Percentiles rank a stretch among this genome's conserved stretches.
Conservation (phyloP, 2,329 filamentous ascomycete genomes). For the Alternaria sp. region DNA sequence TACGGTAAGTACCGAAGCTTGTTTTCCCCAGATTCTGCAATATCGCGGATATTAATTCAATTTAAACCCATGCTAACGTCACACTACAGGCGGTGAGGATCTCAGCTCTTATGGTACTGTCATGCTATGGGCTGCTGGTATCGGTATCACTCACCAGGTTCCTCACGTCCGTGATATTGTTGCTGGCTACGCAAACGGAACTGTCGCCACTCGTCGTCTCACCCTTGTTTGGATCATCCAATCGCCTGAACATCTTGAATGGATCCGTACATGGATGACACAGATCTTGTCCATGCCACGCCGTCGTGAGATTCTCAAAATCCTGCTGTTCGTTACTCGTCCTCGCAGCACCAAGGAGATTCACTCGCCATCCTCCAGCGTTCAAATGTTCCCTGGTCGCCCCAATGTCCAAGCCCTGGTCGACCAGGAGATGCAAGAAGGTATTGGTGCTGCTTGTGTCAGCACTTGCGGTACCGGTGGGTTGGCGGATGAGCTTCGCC, state of each 20-base stretch:
- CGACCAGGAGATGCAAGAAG: constrained; percentile 79
- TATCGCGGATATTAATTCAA: constrained; percentile 35
- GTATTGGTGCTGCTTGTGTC: constrained; percentile 88
- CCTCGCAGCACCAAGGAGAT: constrained; percentile 86
- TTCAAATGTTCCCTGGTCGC: constrained; percentile 91
- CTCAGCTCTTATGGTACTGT: constrained; percentile 92
- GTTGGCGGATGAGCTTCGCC: constrained; percentile 77
- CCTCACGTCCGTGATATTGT: constrained; percentile 79
- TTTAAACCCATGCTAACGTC: constrained; percentile 37
- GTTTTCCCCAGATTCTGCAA: constrained; percentile 34
- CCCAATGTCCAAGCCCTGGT: constrained; percentile 84
- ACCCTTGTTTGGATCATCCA: constrained; percentile 94
- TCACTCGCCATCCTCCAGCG: constrained; percentile 75
- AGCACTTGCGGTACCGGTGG: constrained; percentile 79
- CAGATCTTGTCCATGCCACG: constrained; percentile 81
- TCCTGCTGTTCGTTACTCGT: constrained; percentile 89
- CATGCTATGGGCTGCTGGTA: constrained; percentile 89
- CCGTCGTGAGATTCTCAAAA: constrained; percentile 81
- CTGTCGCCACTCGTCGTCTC: constrained; percentile 80
- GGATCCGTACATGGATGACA: constrained; percentile 92
- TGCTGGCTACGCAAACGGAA: constrained; percentile 68
- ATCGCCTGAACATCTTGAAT: constrained; percentile 87
- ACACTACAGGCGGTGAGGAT: constrained; percentile 70
- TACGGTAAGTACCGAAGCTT: constrained; percentile 62
- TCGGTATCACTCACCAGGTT: constrained; percentile 94